Base-by-base conservation (phyloP, 768 basidiomycete genomes). In the Hortiboletus flavorubellus region DNA sequence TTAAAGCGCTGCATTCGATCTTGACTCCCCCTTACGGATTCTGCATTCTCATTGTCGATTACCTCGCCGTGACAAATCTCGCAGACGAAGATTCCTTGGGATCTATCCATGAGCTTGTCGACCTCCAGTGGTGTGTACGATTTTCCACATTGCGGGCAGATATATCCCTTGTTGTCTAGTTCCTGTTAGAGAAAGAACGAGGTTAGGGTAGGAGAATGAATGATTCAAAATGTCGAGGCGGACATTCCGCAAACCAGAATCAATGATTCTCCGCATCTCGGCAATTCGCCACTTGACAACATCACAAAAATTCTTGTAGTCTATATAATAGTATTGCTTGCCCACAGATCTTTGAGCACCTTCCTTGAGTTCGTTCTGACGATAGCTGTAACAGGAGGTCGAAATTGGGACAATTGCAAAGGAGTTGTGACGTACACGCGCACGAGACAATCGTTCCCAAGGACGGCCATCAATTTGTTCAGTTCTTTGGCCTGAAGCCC, bases 251-350 rank as follows among this genome's bases (percentile, higher is more conserved):
- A 96, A 78, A 50, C 86, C 86, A 33, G 89, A 86, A 73, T 98
- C 94, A 59, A 99, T 93, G 57, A 84, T 84, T 58, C 86, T 80
- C 59, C 91, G 82, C 92, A 98, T 94, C 68, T 91, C 89, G 6
- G 91, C 91, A 50, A 98, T 84, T 39, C 95, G 81, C 92, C 96
- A 99, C 71, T 98, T 98, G 72, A 96, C 91, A 44, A 98, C 94
- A 72, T 98, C 94, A 73, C 92, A 94, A 68, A 98, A 95, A 66
- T 87, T 84, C 64, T 93, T 85, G 72, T 96, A 94, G 75, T 99
- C 88, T 68, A 99, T 90, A 73, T 92, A 98, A 77, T 91, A 99
- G 77, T 98, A 99, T 66, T 91, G 88, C 64, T 88, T 86, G 59
- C 88, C 89, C 56, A 89, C 87, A 56, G 89, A 87, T 56, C 95